Percentiles rank a stretch among this genome's conserved stretches.
Evolutionary conservation across 176 grass and related monocot genomes (phyloP).

Genomic region (Eragrostis nindensis): DNA sequence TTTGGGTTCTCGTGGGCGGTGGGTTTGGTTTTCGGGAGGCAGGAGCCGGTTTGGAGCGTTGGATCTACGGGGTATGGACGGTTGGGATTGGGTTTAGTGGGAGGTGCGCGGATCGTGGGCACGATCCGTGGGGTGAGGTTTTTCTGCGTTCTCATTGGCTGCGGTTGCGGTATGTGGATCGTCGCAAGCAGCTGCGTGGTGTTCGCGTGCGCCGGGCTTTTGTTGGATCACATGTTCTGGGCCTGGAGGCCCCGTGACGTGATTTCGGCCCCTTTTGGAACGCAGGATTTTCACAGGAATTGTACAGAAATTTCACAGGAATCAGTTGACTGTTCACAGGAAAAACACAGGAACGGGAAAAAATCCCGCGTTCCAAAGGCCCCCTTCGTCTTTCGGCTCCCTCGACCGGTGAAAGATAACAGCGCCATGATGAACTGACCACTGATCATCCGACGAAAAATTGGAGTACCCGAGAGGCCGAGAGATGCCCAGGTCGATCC

Average conservation of each 20-base stretch:
- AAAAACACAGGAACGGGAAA: no score
- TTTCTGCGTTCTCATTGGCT: constrained; percentile 32
- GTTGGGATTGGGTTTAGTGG: background rate
- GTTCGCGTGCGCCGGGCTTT: background rate
- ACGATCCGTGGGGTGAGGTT: constrained; percentile 31
- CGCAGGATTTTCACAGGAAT: no score
- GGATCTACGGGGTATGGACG: background rate
- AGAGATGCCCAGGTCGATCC: no score
- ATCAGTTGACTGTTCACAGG: no score
- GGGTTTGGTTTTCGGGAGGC: background rate
- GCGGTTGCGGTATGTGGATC: background rate
- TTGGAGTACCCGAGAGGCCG: no score
- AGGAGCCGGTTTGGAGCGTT: constrained; percentile 16
- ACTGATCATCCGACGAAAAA: no score
- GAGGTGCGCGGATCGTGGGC: constrained; percentile 32
- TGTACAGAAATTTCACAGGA: no score
- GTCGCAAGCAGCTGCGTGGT: background rate
- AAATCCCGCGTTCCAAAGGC: no score
- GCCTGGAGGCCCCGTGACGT: background rate
- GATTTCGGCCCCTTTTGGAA: no score
- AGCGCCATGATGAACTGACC: no score
- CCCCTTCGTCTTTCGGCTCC: no score
- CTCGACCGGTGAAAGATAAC: no score
- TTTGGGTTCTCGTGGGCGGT: background rate
- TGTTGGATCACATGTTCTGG: background rate